Conservation (phyloP, 2,329 filamentous ascomycete genomes). For the Monilinia fructicola region DNA sequence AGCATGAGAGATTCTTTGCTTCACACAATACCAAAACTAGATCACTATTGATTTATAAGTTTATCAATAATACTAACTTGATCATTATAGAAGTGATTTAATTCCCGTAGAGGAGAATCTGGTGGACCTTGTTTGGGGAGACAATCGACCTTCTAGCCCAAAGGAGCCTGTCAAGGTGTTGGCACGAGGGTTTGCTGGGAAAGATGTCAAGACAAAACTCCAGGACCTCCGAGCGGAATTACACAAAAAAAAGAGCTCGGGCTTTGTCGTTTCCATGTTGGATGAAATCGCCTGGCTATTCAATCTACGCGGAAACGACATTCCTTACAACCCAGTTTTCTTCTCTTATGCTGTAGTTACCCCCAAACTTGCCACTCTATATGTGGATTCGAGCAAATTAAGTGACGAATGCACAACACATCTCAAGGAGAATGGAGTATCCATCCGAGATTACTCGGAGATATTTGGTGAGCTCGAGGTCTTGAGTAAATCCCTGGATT, state of each 20-base stretch:
- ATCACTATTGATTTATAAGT: not conserved
- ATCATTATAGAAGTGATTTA: conserved; percentile 50
- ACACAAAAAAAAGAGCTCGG: conserved; percentile 82
- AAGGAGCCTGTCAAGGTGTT: conserved; percentile 74
- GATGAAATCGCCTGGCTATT: conserved; percentile 99
- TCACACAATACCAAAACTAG: not conserved
- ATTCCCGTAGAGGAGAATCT: conserved; percentile 77
- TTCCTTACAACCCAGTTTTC: conserved; percentile 97
- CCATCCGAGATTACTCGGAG: conserved; percentile 75
- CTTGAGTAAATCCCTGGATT: conserved; percentile 52
- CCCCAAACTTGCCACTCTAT: conserved; percentile 71
- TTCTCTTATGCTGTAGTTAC: conserved; percentile 95
- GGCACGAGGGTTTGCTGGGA: conserved; percentile 72
- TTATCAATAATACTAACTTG: conserved; percentile 10
- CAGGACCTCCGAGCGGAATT: conserved; percentile 85
- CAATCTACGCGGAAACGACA: conserved; percentile 91
- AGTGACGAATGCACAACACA: conserved; percentile 66
- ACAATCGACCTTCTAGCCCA: conserved; percentile 69
- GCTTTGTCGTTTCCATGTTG: conserved; percentile 89
- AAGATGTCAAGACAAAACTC: conserved; percentile 79
- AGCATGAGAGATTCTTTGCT: conserved; percentile 17
- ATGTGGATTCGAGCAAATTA: conserved; percentile 79
- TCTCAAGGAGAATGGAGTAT: conserved; percentile 66
- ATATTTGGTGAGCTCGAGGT: conserved; percentile 77
- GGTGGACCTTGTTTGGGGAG: conserved; percentile 86